Conservation (phyloP, 768 basidiomycete genomes). For the Agaricus blazei region DNA sequence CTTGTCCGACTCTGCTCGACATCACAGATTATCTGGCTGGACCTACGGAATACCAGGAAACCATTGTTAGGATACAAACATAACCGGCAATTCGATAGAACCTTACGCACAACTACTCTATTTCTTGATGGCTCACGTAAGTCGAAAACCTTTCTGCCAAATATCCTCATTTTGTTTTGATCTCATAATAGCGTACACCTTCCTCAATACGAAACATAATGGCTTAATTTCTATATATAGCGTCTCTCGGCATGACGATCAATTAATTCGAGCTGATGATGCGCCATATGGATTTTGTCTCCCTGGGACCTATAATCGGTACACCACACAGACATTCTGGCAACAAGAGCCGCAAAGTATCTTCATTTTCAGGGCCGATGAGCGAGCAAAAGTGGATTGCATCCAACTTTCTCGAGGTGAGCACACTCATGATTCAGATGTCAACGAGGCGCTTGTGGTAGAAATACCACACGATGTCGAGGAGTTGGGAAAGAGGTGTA, state of each 20-base stretch:
- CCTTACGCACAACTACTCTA: conserved; percentile 40
- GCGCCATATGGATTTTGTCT: conserved; percentile 41
- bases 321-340: conserved; percentile 26
- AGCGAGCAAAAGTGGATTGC: conserved; percentile 40
- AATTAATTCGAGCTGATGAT: conserved; percentile 38
- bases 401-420: conserved; percentile 28
- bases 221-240: conserved; percentile 61
- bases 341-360: background rate
- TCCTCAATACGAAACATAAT: conserved; percentile 58
- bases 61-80: conserved; percentile 64
- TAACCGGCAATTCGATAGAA: conserved; percentile 53
- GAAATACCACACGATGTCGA: conserved; percentile 37
- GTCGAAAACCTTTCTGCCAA: conserved; percentile 19
- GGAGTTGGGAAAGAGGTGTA: conserved; percentile 24
- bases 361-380: conserved; percentile 40
- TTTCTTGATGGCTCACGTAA: conserved; percentile 18
- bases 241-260: conserved; percentile 36
- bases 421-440: conserved; percentile 9
- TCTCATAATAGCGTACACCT: conserved; percentile 38
- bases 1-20: conserved; percentile 57
- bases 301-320: background rate
- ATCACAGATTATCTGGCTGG: conserved; percentile 63
- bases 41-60: conserved; percentile 49
- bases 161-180: background rate
- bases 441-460: conserved; percentile 16